Base-by-base conservation (phyloP, 768 basidiomycete species). In the Crucibulum laeve region DNA sequence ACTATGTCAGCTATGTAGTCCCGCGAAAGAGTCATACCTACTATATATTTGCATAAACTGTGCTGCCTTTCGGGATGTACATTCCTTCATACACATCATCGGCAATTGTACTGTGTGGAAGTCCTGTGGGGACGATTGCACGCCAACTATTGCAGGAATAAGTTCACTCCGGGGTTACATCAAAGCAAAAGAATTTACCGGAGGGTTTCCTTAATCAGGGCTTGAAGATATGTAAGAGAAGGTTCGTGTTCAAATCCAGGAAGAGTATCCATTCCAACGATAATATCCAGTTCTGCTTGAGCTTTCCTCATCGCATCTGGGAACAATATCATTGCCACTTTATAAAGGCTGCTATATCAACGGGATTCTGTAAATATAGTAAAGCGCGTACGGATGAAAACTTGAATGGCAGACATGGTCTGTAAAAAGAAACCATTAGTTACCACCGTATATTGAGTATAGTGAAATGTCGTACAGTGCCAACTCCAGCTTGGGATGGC, bases 31-130 rank as follows among this genome's bases (percentile, higher is more conserved):
- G 28, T n/a, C 11, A 17, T 6, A 36, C 35, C 6, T 36, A 36
- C 35, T 36, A 36, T 8, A 36, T 36, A 36, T 36, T 36, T 18
- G 35, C 35, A 19, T 36, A 36, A 6, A 36, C 35, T 18, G 35
- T 36, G 35, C 35, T 54, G 15, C 62, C 63, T 37, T 60, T 59
- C 2, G 62, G 61, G n/a, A 66, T 61, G 33, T 54, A 52, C 44
- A 56, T 58, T 1, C 57, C 64, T 1, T 61, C 39, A 45, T 66
- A 60, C 0, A 53, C 50, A 34, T 64, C 62, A 38, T 66, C 63
- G 25, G 50, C 49, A 24, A 38, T 52, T 8, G 51, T 42, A 8
- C 52, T 41, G 45, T 65, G 63, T 1, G 62, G 55, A 6, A 64
- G 41, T 4, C 55, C 59, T 34, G 42, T 45, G 17, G 51, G 45